Conservation (phyloP, 2,329 filamentous ascomycete genomes). For the Onygena corvina region DNA sequence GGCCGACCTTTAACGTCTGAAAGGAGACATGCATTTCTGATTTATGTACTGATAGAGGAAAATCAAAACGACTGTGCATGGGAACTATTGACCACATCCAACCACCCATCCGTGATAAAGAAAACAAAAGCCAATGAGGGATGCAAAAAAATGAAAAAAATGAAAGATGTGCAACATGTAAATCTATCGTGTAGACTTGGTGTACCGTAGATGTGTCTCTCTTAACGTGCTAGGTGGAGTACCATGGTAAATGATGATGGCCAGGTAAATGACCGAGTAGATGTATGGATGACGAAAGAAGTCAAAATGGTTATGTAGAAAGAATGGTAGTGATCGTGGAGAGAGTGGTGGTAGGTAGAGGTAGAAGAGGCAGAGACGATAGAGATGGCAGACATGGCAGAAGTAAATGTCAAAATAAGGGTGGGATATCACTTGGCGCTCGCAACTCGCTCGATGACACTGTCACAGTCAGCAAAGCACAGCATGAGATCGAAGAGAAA, state of each 20-base stretch:
- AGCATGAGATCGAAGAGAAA: not conserved
- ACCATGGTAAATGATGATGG: not conserved
- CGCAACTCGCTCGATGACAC: constrained; percentile 16
- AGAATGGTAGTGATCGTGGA: not conserved
- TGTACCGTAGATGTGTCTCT: no score
- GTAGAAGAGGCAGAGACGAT: not conserved
- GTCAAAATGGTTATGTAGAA: not conserved
- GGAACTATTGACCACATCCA: no score
- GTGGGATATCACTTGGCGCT: constrained; percentile 10
- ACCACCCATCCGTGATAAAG: no score
- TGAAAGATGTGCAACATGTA: not conserved
- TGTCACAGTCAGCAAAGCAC: not conserved
- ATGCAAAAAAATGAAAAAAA: not conserved
- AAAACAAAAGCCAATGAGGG: not conserved
- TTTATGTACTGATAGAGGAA: no score
- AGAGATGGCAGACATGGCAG: not conserved
- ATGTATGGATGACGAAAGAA: not conserved
- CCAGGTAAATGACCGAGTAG: not conserved
- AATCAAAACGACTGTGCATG: no score
- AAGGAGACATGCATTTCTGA: not conserved
- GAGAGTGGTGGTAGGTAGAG: not conserved
- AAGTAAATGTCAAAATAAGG: not conserved
- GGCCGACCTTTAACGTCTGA: constrained; percentile 26
- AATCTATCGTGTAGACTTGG: no score
- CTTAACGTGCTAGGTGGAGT: not conserved